Evolutionary conservation across 495 filamentous ascomycete species (phyloP), one percentile per base, ranked within the genome.

Genomic region (Penicillium bovifimosum): DNA sequence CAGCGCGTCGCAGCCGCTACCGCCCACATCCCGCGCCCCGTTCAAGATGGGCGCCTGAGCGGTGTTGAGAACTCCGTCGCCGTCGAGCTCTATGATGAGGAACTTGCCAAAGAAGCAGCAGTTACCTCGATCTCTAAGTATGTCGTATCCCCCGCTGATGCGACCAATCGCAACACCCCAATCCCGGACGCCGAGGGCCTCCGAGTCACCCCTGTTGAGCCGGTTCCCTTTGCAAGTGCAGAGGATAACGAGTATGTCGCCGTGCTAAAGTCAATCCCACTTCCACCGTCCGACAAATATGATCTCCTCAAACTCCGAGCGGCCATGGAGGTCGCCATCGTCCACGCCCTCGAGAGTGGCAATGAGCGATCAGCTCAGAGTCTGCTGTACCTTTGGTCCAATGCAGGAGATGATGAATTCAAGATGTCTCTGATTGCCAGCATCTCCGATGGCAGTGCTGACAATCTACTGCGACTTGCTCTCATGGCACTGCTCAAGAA

Each of bases 301-400:
- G 53, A 66, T 33, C 35, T 58, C 6, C n/a, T 14, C 6, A 33
- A 52, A 14, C 55, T 64, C 8, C 58, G 51, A 31, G 34, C 35
- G 1, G 38, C 58, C 9, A 13, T 66, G 0, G 52, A 56, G 26
- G 11, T 16, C 6, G 47, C 63, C 9, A 31, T 66, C 29, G 35
- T 48, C 20, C 38, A 54, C 14, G 32, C 57, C 11, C 9, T 16
- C 6, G 17, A 55, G 1, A 16, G 3, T 0, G 50, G 41, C 5
- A 42, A 58, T 11, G 50, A 55, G 20, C 16, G 45, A 2, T 54
- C 43, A 17, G 58, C 55, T 24, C 9, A 57, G 14, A 41, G 44
- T 16, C 48, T 66, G 11, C 42, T 61, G 20, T 52, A 63, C 51
- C 61, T 56, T 36, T 66, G 63, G 63, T 56, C 44, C 9, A 48